phyloP scores from a whole-genome alignment of 768 basidiomycete genomes.

The Hebeloma cylindrosporum region DNA sequence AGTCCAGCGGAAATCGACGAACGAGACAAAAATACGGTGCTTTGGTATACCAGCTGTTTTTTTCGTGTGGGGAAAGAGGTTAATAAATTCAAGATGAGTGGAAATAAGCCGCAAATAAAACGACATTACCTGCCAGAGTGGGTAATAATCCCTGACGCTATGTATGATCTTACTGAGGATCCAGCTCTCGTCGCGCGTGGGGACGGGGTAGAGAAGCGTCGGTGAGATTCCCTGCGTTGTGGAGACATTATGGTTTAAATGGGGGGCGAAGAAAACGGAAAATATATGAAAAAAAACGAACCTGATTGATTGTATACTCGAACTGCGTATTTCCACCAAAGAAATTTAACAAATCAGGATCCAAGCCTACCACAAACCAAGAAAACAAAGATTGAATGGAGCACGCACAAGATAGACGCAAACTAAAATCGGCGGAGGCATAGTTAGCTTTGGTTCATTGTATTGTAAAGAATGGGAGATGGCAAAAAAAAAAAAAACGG shows the following conservation, averaged over 20 bases:
- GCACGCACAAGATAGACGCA: conserved; percentile 46
- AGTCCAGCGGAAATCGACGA: conserved; percentile 86
- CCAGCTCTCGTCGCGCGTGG: conserved; percentile 55
- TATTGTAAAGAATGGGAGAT: too few species aligned
- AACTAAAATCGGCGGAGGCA: conserved; percentile 32
- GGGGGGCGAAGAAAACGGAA: not conserved
- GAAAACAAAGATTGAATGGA: not conserved
- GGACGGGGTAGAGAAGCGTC: conserved; percentile 86
- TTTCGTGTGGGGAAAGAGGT: not conserved
- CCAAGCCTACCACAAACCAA: too few species aligned
- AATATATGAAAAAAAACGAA: conserved; percentile 17
- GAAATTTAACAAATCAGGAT: too few species aligned
- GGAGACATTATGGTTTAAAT: not conserved
- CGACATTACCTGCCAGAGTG: conserved; percentile 80
- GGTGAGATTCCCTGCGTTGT: conserved; percentile 78
- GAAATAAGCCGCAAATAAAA: not conserved
- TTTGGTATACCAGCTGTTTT: conserved; percentile 76
- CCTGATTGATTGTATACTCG: conserved; percentile 92
- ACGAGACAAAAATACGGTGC: conserved; percentile 90
- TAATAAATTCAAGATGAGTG: conserved; percentile 2
- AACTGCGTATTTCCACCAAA: conserved; percentile 63
- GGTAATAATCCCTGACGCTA: conserved; percentile 89
- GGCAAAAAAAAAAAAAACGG: not conserved
- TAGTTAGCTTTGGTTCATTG: too few species aligned
- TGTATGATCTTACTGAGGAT: conserved; percentile 78